These are phyloP conservation scores for Colletotrichum chlorophyti DNA, from an alignment of 2,329 filamentous ascomycete species.

Conservation along the genomic window DNA sequence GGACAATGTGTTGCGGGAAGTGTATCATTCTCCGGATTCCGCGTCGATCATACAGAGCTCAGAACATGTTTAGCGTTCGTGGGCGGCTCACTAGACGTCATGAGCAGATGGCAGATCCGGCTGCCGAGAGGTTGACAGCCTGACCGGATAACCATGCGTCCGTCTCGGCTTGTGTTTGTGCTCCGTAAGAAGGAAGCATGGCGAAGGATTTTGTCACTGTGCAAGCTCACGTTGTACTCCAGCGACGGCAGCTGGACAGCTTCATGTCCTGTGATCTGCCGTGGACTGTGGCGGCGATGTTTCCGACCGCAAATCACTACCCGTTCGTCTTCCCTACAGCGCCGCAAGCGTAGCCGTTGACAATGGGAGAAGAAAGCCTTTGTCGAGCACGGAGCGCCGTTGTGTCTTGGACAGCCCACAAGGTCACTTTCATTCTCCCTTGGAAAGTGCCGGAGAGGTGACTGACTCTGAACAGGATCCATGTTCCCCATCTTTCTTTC, in stretches of 20 bases:
- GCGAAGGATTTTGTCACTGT: not conserved
- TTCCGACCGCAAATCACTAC: not conserved
- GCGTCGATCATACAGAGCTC: conserved; percentile 23
- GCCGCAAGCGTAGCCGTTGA: conserved; percentile 4
- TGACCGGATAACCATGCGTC: not conserved
- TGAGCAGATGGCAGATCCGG: conserved; percentile 1
- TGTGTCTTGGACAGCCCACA: conserved; percentile 5
- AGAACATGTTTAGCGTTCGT: not conserved
- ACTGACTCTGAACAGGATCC: not conserved
- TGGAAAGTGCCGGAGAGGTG: not conserved
- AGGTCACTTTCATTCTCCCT: not conserved
- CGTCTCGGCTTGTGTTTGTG: not conserved
- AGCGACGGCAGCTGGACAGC: not conserved
- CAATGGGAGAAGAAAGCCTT: conserved; percentile 11
- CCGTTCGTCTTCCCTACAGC: not conserved
- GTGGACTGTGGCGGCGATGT: not conserved
- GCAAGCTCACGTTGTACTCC: not conserved
- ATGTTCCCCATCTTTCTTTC: conserved; percentile 5
- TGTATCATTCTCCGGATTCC: conserved; percentile 25
- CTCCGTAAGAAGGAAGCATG: not conserved
- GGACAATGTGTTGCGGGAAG: conserved; percentile 14
- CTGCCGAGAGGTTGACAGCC: conserved; percentile 2
- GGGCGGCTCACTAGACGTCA: not conserved
- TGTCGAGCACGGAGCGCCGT: conserved; percentile 3
- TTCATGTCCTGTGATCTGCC: not conserved